These are phyloP conservation scores for Arxiozyma heterogenica DNA, from an alignment of 1,139 yeast genomes.

Conservation along the genomic window DNA sequence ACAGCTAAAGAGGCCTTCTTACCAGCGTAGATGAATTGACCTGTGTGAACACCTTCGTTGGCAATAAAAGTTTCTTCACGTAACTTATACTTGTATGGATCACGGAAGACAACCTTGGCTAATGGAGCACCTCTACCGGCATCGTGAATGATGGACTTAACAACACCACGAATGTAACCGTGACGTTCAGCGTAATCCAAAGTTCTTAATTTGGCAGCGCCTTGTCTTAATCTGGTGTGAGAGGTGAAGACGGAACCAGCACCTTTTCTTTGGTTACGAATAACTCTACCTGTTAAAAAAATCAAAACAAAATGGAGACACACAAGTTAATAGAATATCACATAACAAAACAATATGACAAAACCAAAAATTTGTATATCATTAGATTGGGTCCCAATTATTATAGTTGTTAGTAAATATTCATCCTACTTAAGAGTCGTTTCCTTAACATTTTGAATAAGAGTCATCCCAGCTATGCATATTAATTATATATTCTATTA, in stretches of 20 bases:
- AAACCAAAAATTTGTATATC: background rate
- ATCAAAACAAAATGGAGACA: background rate
- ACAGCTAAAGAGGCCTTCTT: constrained; percentile 95
- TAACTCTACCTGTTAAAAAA: constrained; percentile 81
- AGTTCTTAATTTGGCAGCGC: constrained; percentile 99
- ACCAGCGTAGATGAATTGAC: constrained; percentile 98
- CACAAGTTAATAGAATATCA: constrained; percentile 12
- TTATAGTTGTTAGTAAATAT: constrained; percentile 3
- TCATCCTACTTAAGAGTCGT: background rate
- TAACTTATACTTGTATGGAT: constrained; percentile 96
- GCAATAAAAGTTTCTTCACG: constrained; percentile 99
- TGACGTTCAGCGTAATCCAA: constrained; percentile 99
- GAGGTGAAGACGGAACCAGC: constrained; percentile 99
- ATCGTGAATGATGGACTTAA: constrained; percentile 97
- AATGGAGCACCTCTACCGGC: constrained; percentile 99
- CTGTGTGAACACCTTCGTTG: constrained; percentile 99
- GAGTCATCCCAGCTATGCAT: background rate
- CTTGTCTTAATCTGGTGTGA: constrained; percentile 99
- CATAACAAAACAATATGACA: background rate
- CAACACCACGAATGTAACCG: constrained; percentile 99
- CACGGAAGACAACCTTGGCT: constrained; percentile 98
- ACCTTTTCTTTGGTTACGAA: constrained; percentile 99
- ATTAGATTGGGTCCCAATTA: constrained; percentile 1
- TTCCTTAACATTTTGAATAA: background rate
- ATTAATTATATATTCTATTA: background rate